Evolutionary conservation across 2,329 filamentous ascomycete species (phyloP).

Genomic region (Aspergillus thermomutatus): DNA sequence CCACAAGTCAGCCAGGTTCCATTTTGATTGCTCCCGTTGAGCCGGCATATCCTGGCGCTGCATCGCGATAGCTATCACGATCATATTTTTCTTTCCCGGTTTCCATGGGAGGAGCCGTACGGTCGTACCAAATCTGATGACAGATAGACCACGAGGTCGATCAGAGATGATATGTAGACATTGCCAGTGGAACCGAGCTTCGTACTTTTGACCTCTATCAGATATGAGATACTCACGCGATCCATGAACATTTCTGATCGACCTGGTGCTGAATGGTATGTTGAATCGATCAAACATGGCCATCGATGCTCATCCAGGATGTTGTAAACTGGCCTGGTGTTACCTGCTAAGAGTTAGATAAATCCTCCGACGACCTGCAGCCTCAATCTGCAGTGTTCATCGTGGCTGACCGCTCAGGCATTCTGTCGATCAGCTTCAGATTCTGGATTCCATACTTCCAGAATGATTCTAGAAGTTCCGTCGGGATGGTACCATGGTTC

Average conservation of each 20-base stretch:
- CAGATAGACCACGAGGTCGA: not conserved
- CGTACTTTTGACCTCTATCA: not conserved
- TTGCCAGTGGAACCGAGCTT: not conserved
- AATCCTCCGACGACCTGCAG: not conserved
- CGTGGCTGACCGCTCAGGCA: not conserved
- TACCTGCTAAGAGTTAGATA: not conserved
- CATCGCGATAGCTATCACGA: not conserved
- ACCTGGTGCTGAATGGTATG: too few relatives aligned
- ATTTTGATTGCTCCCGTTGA: not conserved
- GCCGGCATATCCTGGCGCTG: too few relatives aligned
- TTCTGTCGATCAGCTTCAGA: not conserved
- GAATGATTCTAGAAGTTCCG: constrained; percentile 6
- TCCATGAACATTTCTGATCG: not conserved
- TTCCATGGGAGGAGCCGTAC: not conserved
- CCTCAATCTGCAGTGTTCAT: not conserved
- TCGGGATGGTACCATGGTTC: constrained; percentile 1
- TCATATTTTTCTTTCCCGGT: not conserved
- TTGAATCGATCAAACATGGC: too few relatives aligned
- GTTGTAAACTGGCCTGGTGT: not conserved
- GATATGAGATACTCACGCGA: not conserved
- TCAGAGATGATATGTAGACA: not conserved
- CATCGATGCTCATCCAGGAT: not conserved
- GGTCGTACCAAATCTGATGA: not conserved
- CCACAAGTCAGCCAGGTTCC: not conserved
- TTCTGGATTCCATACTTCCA: not conserved